Conservation (phyloP, 176 grass and related monocot genomes). For the Aegilops speltoides region DNA sequence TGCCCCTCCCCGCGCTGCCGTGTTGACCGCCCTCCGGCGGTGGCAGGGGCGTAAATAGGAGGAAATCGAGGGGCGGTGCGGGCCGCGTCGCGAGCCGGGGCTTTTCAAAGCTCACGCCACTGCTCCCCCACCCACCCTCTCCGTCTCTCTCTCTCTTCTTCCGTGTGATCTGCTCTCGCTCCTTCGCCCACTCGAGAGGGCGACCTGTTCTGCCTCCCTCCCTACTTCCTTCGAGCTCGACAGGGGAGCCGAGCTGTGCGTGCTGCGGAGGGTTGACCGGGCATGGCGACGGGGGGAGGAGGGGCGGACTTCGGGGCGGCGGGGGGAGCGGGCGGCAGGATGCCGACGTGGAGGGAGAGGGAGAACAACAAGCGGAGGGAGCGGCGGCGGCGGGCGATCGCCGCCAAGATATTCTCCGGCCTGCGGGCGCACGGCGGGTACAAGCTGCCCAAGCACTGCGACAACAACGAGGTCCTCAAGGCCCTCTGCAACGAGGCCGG, state of each 20-base stretch:
- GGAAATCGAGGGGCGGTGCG: not conserved
- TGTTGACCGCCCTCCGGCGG: not conserved
- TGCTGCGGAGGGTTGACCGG: not conserved
- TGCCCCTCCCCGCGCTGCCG: not conserved
- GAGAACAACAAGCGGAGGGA: conserved; percentile 97
- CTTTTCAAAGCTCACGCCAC: conserved; percentile 43
- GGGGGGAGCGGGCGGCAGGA: conserved; percentile 44
- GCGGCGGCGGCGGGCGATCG: conserved; percentile 84
- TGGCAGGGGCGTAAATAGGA: conserved; percentile 13
- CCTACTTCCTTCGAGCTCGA: not conserved
- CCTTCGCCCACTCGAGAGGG: not conserved
- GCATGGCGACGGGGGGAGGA: conserved; percentile 29
- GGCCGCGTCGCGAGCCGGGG: not conserved
- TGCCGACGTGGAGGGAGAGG: conserved; percentile 95
- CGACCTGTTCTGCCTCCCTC: not conserved
- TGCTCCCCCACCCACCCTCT: conserved; percentile 13
- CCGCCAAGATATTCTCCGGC: conserved; percentile 90
- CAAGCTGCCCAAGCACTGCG: conserved; percentile 98
- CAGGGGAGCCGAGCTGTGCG: not conserved
- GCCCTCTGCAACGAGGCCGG: conserved; percentile 97
- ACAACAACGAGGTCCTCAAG: conserved; percentile 99
- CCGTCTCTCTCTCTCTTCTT: not conserved
- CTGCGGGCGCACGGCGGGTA: conserved; percentile 87
- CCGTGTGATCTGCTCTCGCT: conserved; percentile 32
- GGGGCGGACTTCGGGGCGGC: conserved; percentile 1